Evolutionary conservation across 139 green algal genomes (phyloP).

Genomic region (Micromonas commoda): DNA sequence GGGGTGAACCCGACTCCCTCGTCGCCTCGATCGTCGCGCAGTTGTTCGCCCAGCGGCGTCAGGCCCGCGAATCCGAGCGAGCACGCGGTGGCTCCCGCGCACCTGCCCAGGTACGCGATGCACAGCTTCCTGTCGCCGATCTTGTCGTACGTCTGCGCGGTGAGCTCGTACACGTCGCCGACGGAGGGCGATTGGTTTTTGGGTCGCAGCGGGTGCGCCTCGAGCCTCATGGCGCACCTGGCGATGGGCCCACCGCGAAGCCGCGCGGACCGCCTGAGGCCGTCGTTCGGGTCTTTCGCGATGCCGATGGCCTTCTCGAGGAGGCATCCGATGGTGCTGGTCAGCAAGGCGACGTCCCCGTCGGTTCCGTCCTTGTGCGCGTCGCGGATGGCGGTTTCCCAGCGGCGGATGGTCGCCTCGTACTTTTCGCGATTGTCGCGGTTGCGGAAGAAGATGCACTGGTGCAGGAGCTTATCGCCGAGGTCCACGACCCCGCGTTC

Average conservation of each 20-base stretch:
- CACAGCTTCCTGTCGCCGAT: not conserved
- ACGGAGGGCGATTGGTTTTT: not conserved
- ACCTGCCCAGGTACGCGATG: not conserved
- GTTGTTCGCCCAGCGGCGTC: not conserved
- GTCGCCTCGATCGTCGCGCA: no score
- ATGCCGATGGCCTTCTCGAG: not conserved
- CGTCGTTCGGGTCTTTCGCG: not conserved
- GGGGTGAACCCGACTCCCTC: no score
- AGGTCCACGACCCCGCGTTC: not conserved
- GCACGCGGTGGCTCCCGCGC: no score
- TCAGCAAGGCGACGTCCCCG: not conserved
- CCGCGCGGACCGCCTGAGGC: not conserved
- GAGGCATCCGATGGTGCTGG: not conserved
- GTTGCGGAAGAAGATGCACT: not conserved
- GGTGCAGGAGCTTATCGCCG: constrained; percentile 7
- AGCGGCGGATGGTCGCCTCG: not conserved
- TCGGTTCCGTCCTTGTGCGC: not conserved
- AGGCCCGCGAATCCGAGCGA: not conserved
- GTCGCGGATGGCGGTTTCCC: not conserved
- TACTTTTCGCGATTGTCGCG: not conserved
- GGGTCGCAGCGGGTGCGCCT: not conserved
- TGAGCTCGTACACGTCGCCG: not conserved
- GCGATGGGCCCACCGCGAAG: not conserved
- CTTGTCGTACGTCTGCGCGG: not conserved
- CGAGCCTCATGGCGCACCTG: not conserved